phyloP scores from a whole-genome alignment of 2,329 filamentous ascomycete genomes.

The Xylaria sp. region DNA sequence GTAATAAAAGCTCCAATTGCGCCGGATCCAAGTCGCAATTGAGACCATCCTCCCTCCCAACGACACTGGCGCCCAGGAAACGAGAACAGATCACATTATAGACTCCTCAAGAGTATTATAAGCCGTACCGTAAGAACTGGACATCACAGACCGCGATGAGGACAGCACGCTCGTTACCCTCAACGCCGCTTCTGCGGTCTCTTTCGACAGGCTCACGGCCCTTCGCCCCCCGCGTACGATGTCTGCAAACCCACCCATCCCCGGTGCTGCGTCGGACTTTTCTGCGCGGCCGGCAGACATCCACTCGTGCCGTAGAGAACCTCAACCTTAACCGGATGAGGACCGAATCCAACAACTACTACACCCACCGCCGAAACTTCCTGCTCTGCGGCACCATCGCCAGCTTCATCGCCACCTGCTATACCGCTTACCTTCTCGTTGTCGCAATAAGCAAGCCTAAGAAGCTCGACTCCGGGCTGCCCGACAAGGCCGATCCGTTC shows the following conservation, averaged over 20 bases:
- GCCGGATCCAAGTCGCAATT: not conserved
- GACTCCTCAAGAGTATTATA: not conserved
- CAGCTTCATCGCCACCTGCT: slow-evolving; percentile 56
- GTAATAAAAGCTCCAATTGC: not conserved
- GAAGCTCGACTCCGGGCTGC: slow-evolving; percentile 52
- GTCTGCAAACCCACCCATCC: slow-evolving; percentile 9
- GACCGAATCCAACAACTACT: slow-evolving; percentile 54
- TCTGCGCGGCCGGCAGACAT: not conserved
- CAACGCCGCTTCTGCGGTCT: slow-evolving; percentile 24
- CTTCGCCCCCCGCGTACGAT: slow-evolving; percentile 8
- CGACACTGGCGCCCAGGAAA: not conserved
- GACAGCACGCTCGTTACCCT: slow-evolving; percentile 14
- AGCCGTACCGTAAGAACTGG: not conserved
- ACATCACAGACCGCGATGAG: slow-evolving; percentile 11
- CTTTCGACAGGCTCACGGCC: slow-evolving; percentile 9
- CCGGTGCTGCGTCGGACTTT: slow-evolving; percentile 22
- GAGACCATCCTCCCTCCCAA: not conserved
- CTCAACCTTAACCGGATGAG: slow-evolving; percentile 58
- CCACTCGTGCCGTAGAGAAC: slow-evolving; percentile 50
- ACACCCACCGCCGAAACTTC: slow-evolving; percentile 57
- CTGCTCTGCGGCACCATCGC: slow-evolving; percentile 57
- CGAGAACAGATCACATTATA: not conserved
- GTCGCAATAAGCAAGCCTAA: slow-evolving; percentile 51
- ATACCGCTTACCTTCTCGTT: slow-evolving; percentile 50
- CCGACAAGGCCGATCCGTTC: slow-evolving; percentile 49